A percentile compares a stretch with the other conserved stretches of the same genome.
phyloP scores from a whole-genome alignment of 2,329 filamentous ascomycete genomes.

The Cladophialophora immunda region DNA sequence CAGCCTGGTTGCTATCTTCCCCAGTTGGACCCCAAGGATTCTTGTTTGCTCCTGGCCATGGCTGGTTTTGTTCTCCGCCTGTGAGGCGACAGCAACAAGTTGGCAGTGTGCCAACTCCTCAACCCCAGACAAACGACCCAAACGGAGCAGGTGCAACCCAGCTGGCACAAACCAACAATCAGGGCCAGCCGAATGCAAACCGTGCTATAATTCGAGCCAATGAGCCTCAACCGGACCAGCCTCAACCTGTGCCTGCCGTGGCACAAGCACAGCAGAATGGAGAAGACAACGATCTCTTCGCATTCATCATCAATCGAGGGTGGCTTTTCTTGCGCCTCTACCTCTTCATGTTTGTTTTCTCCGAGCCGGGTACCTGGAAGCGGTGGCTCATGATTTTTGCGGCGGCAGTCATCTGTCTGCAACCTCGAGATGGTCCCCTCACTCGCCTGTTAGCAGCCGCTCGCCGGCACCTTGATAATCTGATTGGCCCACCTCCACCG shows the following conservation, averaged over 20 bases:
- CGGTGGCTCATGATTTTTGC: slow-evolving; percentile 51
- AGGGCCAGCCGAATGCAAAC: slow-evolving; percentile 1
- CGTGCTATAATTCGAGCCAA: slow-evolving; percentile 18
- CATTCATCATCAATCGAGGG: slow-evolving; percentile 53
- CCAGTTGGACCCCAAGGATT: slow-evolving; percentile 38
- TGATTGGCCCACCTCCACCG: slow-evolving; percentile 43
- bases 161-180: neutral
- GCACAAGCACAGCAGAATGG: slow-evolving; percentile 28
- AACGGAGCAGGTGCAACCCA: neutral
- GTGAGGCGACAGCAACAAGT: neutral
- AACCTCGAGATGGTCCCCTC: slow-evolving; percentile 53
- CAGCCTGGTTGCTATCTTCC: slow-evolving; percentile 39
- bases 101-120: neutral
- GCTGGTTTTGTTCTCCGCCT: slow-evolving; percentile 30
- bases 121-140: slow-evolving; percentile 6
- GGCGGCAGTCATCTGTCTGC: slow-evolving; percentile 50
- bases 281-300: slow-evolving; percentile 47
- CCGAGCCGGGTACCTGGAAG: slow-evolving; percentile 57
- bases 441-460: slow-evolving; percentile 50
- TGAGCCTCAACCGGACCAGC: slow-evolving; percentile 12
- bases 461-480: slow-evolving; percentile 55
- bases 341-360: slow-evolving; percentile 67
- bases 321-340: slow-evolving; percentile 68
- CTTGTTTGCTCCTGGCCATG: slow-evolving; percentile 40
- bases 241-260: slow-evolving; percentile 15